These are phyloP conservation scores for Cytospora leucostoma DNA, from an alignment of 2,329 filamentous ascomycete species.

Conservation along the genomic window DNA sequence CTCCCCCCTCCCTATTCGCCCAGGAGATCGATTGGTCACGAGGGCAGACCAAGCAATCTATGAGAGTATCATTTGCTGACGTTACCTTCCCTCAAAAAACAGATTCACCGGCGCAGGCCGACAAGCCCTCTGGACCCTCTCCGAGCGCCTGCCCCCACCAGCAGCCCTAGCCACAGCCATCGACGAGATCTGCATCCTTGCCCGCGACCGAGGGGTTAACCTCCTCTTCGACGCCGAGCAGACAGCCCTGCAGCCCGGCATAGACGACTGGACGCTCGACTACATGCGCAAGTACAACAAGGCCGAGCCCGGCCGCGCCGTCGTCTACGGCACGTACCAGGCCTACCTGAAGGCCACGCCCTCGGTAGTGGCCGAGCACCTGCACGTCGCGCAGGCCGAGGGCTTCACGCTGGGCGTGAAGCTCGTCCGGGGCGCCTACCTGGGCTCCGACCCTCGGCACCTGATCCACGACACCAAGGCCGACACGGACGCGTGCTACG, in stretches of 20 bases:
- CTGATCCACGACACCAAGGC: conserved; percentile 72
- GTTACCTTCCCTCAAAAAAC: not conserved
- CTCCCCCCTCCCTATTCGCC: not conserved
- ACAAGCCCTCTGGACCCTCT: conserved; percentile 68
- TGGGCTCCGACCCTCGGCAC: conserved; percentile 68
- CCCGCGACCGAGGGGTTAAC: conserved; percentile 66
- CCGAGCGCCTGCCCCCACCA: conserved; percentile 62
- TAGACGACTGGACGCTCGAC: conserved; percentile 77
- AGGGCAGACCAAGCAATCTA: not conserved
- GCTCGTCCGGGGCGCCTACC: conserved; percentile 74
- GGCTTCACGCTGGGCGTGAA: conserved; percentile 72
- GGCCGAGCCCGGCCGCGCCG: conserved; percentile 51
- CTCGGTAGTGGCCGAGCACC: conserved; percentile 57
- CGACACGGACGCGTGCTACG: conserved; percentile 71
- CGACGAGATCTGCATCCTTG: conserved; percentile 72
- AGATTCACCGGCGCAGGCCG: conserved; percentile 79
- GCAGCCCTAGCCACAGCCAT: conserved; percentile 69
- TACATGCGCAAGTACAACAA: conserved; percentile 78
- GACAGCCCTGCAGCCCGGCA: conserved; percentile 73
- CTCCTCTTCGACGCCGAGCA: conserved; percentile 89
- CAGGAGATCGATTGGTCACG: not conserved
- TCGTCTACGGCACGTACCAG: conserved; percentile 81
- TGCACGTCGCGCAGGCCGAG: conserved; percentile 58
- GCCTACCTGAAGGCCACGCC: conserved; percentile 70
- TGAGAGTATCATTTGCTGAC: not conserved